phyloP scores from a whole-genome alignment of 306 rosid species.

The Quercus dentata region DNA sequence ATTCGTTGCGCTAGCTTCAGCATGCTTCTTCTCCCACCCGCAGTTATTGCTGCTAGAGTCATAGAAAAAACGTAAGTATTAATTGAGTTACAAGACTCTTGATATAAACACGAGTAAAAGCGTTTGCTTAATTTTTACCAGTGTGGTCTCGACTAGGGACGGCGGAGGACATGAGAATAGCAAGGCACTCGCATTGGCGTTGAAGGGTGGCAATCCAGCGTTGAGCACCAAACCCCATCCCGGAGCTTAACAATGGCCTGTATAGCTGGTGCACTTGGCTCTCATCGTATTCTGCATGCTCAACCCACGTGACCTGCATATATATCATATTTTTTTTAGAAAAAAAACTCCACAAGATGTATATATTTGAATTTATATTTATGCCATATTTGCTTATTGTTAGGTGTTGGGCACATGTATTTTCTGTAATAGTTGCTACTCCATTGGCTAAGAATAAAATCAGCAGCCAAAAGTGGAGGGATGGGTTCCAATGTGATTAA shows the following conservation, averaged over 20 bases:
- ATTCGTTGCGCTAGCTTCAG: slow-evolving; percentile 88
- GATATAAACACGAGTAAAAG: accelerated
- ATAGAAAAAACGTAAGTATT: too few species aligned
- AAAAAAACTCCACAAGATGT: not conserved
- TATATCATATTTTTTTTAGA: not conserved
- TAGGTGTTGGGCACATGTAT: not conserved
- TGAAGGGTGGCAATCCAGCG: slow-evolving; percentile 93
- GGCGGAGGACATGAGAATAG: slow-evolving; percentile 77
- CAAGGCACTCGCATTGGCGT: slow-evolving; percentile 91
- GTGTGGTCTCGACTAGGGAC: slow-evolving; percentile 66
- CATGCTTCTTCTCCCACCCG: slow-evolving; percentile 86
- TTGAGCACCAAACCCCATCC: slow-evolving; percentile 86
- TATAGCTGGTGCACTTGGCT: slow-evolving; percentile 80
- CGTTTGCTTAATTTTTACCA: slow-evolving; percentile 19
- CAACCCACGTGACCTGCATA: slow-evolving; percentile 93
- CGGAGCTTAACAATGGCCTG: slow-evolving; percentile 69
- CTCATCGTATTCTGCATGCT: slow-evolving; percentile 89
- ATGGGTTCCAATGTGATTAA: not conserved
- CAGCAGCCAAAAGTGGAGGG: not conserved
- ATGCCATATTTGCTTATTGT: not conserved
- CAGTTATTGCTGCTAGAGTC: slow-evolving; percentile 39
- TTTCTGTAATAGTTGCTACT: not conserved
- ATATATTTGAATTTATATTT: not conserved
- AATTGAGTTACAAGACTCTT: too few species aligned
- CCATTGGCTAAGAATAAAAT: not conserved